These are phyloP conservation scores for Globisporangium polare DNA, from an alignment of 352 stramenopile genomes.

Conservation along the genomic window DNA sequence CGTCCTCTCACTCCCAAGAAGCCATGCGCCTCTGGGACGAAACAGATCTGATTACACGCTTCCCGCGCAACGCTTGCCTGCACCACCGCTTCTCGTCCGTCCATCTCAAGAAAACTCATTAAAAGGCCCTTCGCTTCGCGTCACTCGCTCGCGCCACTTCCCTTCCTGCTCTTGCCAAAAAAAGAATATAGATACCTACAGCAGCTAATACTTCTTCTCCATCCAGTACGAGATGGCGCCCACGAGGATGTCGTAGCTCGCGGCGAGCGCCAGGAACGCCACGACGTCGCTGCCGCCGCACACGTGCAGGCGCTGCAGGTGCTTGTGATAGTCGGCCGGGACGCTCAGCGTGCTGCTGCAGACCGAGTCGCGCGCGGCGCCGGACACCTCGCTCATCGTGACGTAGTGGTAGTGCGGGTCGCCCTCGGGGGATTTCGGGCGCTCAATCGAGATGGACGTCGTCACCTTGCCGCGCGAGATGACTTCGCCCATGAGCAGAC, in stretches of 20 bases:
- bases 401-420: slow-evolving; percentile 69
- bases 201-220: slow-evolving; percentile 59
- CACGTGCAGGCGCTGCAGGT: slow-evolving; percentile 71
- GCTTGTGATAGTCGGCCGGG: slow-evolving; percentile 57
- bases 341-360: slow-evolving; percentile 77
- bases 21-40: too few relatives aligned
- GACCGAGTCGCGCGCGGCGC: slow-evolving; percentile 45
- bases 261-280: slow-evolving; percentile 62
- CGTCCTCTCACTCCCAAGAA: too few relatives aligned
- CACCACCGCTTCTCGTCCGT: too few relatives aligned
- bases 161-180: too few relatives aligned
- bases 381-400: slow-evolving; percentile 75
- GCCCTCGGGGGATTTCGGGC: slow-evolving; percentile 40
- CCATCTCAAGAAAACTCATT: too few relatives aligned
- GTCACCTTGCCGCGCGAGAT: slow-evolving; percentile 79
- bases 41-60: too few relatives aligned
- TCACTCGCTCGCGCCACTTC: too few relatives aligned
- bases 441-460: slow-evolving; percentile 67
- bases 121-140: too few relatives aligned
- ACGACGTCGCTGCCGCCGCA: slow-evolving; percentile 72
- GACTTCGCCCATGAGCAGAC: slow-evolving; percentile 76
- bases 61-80: too few relatives aligned
- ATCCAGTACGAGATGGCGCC: slow-evolving; percentile 69
- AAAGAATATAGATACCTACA: too few relatives aligned
- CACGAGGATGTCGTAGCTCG: slow-evolving; percentile 77